Percentiles rank a stretch among this genome's conserved stretches.
These are phyloP conservation scores for Murraya paniculata DNA, from an alignment of 345 rosid species.

Conservation along the genomic window DNA sequence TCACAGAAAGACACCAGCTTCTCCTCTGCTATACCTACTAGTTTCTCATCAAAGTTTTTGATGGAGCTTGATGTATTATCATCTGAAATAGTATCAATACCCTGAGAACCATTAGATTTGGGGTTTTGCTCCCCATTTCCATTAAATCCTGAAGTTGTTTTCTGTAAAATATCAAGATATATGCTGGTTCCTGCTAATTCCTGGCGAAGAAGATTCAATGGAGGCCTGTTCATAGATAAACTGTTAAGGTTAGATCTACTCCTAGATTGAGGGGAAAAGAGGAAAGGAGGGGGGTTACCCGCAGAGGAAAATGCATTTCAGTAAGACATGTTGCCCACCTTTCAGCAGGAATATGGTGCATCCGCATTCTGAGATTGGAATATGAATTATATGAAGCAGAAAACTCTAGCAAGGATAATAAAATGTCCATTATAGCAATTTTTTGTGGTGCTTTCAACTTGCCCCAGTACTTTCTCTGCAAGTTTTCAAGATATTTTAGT, in stretches of 20 bases:
- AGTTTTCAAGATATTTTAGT: conserved; percentile 16
- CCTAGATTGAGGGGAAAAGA: not conserved
- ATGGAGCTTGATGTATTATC: conserved; percentile 19
- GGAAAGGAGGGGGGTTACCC: not conserved
- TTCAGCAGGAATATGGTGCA: conserved; percentile 78
- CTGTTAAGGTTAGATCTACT: conserved; percentile 4
- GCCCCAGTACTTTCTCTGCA: conserved; percentile 91
- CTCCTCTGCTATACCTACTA: conserved; percentile 75
- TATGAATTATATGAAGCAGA: conserved; percentile 90
- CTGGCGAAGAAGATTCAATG: conserved; percentile 90
- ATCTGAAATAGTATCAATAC: conserved; percentile 27
- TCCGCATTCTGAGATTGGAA: conserved; percentile 71
- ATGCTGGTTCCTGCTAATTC: conserved; percentile 81
- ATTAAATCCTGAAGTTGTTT: conserved; percentile 52
- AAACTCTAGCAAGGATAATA: conserved; percentile 82
- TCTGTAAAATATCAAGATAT: conserved; percentile 87
- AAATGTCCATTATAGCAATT: conserved; percentile 80
- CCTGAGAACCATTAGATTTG: conserved; percentile 30
- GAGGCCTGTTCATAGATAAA: conserved; percentile 62
- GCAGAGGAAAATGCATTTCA: not conserved
- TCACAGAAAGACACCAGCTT: conserved; percentile 85
- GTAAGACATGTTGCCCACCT: conserved; percentile 42
- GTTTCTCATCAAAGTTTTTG: conserved; percentile 33
- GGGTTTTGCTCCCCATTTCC: conserved; percentile 27
- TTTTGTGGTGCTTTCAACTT: conserved; percentile 75